Evolutionary conservation across 352 stramenopile genomes (phyloP).

Genomic region (Bremia lactucae): DNA sequence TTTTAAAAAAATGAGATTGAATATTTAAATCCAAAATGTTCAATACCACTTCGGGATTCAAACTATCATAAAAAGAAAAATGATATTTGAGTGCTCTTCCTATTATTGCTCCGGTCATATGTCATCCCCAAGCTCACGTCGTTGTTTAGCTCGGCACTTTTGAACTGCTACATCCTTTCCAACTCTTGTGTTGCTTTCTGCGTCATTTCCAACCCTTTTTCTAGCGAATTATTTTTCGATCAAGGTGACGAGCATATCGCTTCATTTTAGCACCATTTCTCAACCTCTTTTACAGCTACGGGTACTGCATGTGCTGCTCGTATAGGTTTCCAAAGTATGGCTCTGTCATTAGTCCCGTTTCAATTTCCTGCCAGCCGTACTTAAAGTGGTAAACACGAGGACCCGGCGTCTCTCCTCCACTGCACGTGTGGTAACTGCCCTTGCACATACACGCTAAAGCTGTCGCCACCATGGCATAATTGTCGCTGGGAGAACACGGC

Average conservation of each 20-base stretch:
- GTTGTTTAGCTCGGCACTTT: too few relatives aligned
- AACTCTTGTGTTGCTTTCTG: constrained; percentile 1
- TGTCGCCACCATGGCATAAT: constrained; percentile 30
- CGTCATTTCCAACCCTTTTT: constrained; percentile 21
- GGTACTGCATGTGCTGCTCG: constrained; percentile 25
- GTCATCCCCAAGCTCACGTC: too few relatives aligned
- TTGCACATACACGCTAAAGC: constrained; percentile 36
- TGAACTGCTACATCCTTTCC: too few relatives aligned
- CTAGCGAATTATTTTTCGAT: too few relatives aligned
- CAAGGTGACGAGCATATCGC: constrained; percentile 17
- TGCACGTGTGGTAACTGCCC: constrained; percentile 42
- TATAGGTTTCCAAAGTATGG: constrained; percentile 21
- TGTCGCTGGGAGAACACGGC: constrained; percentile 55
- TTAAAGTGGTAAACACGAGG: constrained; percentile 76
- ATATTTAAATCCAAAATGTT: too few relatives aligned
- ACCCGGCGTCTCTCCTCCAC: constrained; percentile 23
- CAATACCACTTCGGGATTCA: too few relatives aligned
- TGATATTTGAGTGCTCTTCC: too few relatives aligned
- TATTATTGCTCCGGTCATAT: too few relatives aligned
- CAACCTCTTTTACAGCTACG: too few relatives aligned
- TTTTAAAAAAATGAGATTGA: too few relatives aligned
- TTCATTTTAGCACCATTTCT: too few relatives aligned
- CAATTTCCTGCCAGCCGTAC: constrained; percentile 68
- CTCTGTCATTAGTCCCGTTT: constrained; percentile 24
- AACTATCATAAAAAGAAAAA: too few relatives aligned